Conservation (phyloP, 371 early-diverging fungal genomes). For the Cokeromyces recurvatus region DNA sequence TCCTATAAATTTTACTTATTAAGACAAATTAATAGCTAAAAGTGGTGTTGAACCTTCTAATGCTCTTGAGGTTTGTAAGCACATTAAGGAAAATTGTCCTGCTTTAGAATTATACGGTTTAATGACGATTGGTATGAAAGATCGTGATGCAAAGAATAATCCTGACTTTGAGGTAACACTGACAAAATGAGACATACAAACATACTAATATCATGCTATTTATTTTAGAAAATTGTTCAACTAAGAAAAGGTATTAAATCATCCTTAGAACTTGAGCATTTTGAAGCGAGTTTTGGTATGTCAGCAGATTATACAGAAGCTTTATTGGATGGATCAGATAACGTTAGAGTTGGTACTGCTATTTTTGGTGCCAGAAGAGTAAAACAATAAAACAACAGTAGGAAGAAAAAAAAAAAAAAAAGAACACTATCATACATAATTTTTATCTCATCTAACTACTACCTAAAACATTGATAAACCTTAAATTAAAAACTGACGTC, state of each 20-base stretch:
- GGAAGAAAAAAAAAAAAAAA: too few relatives aligned
- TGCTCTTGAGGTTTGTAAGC: conserved; percentile 44
- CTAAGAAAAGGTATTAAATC: conserved; percentile 4
- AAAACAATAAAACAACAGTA: too few relatives aligned
- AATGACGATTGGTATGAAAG: conserved; percentile 92
- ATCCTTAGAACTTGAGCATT: conserved; percentile 13
- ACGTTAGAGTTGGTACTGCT: conserved; percentile 86
- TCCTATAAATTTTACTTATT: too few relatives aligned
- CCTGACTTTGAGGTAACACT: conserved; percentile 78
- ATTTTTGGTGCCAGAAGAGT: conserved; percentile 77
- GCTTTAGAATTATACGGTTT: conserved; percentile 74
- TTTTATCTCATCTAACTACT: too few relatives aligned
- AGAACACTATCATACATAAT: too few relatives aligned
- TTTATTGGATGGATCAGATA: conserved; percentile 80
- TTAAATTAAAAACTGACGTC: too few relatives aligned
- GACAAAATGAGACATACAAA: neutral
- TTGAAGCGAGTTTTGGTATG: conserved; percentile 97
- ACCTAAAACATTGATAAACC: too few relatives aligned
- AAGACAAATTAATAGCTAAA: conserved; percentile 74
- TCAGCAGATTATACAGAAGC: conserved; percentile 89
- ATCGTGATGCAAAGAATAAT: conserved; percentile 56
- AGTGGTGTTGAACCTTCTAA: conserved; percentile 65
- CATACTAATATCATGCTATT: neutral
- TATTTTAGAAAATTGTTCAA: conserved; percentile 5
- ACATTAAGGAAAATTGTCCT: conserved; percentile 66